A percentile compares a stretch with the other conserved stretches of the same genome.
Evolutionary conservation across 1,284 basidiomycete genomes (phyloP).

Genomic region (Pterula multifida): DNA sequence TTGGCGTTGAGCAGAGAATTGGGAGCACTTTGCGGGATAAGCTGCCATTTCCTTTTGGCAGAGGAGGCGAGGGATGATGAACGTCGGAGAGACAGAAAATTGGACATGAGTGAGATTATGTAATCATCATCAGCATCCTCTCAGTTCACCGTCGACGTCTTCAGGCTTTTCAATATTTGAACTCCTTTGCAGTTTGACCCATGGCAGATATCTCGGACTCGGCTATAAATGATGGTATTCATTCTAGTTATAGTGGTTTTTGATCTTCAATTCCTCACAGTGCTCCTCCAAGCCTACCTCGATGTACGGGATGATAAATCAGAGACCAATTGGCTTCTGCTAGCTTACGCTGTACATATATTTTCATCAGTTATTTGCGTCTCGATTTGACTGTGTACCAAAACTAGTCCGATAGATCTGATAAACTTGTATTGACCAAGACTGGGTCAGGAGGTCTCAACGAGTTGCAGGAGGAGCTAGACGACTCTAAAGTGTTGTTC

Average conservation of each 20-base stretch:
- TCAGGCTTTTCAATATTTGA: background rate
- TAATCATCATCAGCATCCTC: background rate
- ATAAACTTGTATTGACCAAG: conserved; percentile 65
- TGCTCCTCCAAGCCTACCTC: conserved; percentile 54
- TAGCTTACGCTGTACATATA: conserved; percentile 66
- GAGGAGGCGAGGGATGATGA: conserved; percentile 13
- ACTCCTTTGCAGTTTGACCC: conserved; percentile 6
- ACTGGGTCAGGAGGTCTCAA: conserved; percentile 71
- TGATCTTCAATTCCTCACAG: conserved; percentile 5
- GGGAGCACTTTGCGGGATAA: conserved; percentile 34
- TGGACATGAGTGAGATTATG: no score
- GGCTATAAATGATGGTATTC: conserved; percentile 62
- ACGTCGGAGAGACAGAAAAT: conserved; percentile 15
- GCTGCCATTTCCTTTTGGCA: conserved; percentile 30
- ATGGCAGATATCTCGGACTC: conserved; percentile 83
- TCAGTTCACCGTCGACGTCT: background rate
- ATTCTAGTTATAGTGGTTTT: conserved; percentile 8
- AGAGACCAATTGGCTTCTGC: conserved; percentile 75
- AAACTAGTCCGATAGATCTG: conserved; percentile 65
- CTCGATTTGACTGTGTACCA: conserved; percentile 5
- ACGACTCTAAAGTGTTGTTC: conserved; percentile 68
- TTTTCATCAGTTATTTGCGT: conserved; percentile 1
- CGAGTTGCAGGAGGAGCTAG: conserved; percentile 65
- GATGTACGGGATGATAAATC: conserved; percentile 76
- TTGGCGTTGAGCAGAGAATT: conserved; percentile 41